Conservation (phyloP, 2,329 filamentous ascomycete genomes). For the Aspergillus quadrilineatus region DNA sequence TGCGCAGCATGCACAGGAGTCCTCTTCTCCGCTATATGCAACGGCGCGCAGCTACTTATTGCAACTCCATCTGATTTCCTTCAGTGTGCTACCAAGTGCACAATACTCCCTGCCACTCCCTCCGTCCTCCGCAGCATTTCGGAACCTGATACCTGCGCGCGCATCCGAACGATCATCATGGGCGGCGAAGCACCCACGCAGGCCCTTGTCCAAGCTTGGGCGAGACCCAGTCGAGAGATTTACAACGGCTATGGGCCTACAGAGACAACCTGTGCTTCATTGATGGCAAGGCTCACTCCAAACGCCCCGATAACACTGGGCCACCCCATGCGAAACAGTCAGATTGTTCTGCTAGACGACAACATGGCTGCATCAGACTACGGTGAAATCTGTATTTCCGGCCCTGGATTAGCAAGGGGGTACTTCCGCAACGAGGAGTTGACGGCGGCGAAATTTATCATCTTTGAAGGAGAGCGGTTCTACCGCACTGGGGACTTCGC, state of each 20-base stretch:
- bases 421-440: constrained; percentile 21
- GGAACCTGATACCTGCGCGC: not conserved
- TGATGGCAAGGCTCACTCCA: constrained; percentile 2
- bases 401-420: constrained; percentile 22
- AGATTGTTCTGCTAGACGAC: constrained; percentile 18
- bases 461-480: constrained; percentile 14
- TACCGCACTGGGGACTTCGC: constrained; percentile 25
- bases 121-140: constrained; percentile 12
- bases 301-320: constrained; percentile 15
- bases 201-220: constrained; percentile 11
- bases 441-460: constrained; percentile 21
- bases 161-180: constrained; percentile 8
- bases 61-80: constrained; percentile 7
- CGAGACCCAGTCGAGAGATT: not conserved
- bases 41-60: constrained; percentile 21
- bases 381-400: constrained; percentile 27
- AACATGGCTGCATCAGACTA: constrained; percentile 5
- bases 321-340: constrained; percentile 14
- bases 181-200: constrained; percentile 16
- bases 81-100: constrained; percentile 5
- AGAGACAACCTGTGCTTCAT: constrained; percentile 11
- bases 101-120: constrained; percentile 10
- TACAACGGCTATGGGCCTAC: constrained; percentile 20
- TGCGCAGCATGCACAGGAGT: constrained; percentile 8
- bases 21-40: constrained; percentile 21